Evolutionary conservation across 805 yeast genomes (phyloP).

Genomic region (Candida ortonii): DNA sequence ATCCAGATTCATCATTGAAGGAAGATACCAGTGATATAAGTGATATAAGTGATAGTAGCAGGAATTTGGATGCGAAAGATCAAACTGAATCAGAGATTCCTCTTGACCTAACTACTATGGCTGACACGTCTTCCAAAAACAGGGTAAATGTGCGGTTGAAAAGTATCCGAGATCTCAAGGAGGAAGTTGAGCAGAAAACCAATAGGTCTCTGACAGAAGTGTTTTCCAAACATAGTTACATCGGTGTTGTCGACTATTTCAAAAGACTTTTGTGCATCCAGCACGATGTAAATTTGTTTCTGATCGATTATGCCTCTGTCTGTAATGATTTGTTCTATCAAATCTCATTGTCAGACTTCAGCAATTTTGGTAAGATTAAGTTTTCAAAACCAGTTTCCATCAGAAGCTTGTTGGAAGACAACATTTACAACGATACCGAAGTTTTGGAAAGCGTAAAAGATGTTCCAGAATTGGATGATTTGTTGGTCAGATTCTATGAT

Average conservation of each 20-base stretch:
- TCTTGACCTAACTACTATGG: no score
- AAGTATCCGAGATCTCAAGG: conserved; percentile 57
- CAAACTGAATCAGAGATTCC: no score
- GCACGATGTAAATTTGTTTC: conserved; percentile 68
- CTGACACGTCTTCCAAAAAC: conserved; percentile 14
- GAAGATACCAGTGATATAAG: no score
- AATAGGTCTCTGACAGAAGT: conserved; percentile 61
- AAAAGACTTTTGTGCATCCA: conserved; percentile 81
- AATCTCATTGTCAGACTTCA: conserved; percentile 69
- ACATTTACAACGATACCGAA: conserved; percentile 32
- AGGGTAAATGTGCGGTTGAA: conserved; percentile 47
- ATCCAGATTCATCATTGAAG: no score
- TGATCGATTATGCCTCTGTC: conserved; percentile 77
- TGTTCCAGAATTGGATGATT: conserved; percentile 15
- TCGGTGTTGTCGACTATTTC: conserved; percentile 77
- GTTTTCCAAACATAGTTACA: conserved; percentile 65
- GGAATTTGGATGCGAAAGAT: no score
- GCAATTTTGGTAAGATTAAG: conserved; percentile 68
- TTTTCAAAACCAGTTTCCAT: conserved; percentile 36
- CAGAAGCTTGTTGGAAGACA: conserved; percentile 34
- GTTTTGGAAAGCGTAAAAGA: conserved; percentile 6
- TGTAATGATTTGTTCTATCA: conserved; percentile 77
- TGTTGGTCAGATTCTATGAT: conserved; percentile 18
- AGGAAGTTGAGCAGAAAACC: conserved; percentile 43
- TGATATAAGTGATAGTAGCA: no score